Percentiles rank a stretch among this genome's conserved stretches.
Evolutionary conservation across 2,329 filamentous ascomycete genomes (phyloP).

Genomic region (Fusarium piperis): DNA sequence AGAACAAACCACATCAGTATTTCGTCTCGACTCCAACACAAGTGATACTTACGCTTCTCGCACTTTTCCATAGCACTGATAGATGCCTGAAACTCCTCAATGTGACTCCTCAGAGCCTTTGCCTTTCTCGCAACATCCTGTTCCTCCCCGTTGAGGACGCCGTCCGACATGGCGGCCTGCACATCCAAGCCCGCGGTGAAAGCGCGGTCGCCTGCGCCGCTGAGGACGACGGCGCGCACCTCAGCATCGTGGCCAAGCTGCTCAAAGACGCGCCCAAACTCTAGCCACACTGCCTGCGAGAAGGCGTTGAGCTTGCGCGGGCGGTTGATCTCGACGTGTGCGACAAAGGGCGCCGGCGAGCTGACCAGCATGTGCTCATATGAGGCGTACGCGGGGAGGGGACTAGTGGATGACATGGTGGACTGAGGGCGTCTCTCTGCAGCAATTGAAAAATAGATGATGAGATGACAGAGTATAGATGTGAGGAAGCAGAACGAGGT

Average conservation of each 20-base stretch:
- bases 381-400: constrained; percentile 51
- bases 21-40: background rate
- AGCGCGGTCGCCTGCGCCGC: constrained; percentile 81
- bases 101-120: constrained; percentile 69
- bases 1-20: constrained; percentile 9
- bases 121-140: constrained; percentile 73
- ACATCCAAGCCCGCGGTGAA: constrained; percentile 92
- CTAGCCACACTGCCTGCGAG: constrained; percentile 84
- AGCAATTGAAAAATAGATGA: background rate
- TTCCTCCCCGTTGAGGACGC: constrained; percentile 51
- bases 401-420: constrained; percentile 38
- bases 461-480: background rate
- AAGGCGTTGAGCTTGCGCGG: constrained; percentile 91
- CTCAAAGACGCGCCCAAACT: constrained; percentile 77
- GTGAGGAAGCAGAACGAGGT: background rate
- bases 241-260: constrained; percentile 76
- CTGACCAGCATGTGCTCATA: constrained; percentile 78
- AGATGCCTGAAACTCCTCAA: constrained; percentile 82
- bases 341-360: constrained; percentile 77
- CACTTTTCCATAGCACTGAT: constrained; percentile 83
- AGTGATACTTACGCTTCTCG: constrained; percentile 76
- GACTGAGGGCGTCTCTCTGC: background rate
- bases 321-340: constrained; percentile 92
- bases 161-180: constrained; percentile 68
- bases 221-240: constrained; percentile 81